Percentiles rank a stretch among this genome's conserved stretches.
phyloP scores from a whole-genome alignment of 2,329 filamentous ascomycete species.

The Lecanosticta acicola region DNA sequence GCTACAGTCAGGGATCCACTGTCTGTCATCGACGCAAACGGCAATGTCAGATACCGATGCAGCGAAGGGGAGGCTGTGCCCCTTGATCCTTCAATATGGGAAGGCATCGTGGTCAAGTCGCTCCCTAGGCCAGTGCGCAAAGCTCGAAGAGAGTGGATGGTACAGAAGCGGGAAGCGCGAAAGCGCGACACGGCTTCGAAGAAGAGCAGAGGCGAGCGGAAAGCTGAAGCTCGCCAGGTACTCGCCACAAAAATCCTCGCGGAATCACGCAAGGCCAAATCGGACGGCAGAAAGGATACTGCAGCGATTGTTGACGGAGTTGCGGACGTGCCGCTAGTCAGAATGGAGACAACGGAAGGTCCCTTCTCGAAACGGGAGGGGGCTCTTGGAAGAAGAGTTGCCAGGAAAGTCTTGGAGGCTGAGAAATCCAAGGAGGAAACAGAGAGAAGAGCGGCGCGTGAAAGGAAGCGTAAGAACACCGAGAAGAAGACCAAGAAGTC shows the following conservation, averaged over 20 bases:
- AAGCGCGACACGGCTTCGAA: background rate
- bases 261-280: slow-evolving; percentile 8
- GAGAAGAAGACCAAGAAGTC: background rate
- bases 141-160: slow-evolving; percentile 18
- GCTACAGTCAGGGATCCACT: slow-evolving; percentile 1
- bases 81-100: slow-evolving; percentile 19
- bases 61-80: slow-evolving; percentile 10
- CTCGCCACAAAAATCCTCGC: slow-evolving; percentile 10
- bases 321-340: slow-evolving; percentile 12
- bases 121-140: slow-evolving; percentile 20
- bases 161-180: slow-evolving; percentile 1
- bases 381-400: slow-evolving; percentile 13
- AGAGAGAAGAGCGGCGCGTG: slow-evolving; percentile 1
- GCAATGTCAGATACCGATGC: slow-evolving; percentile 13
- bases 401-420: slow-evolving; percentile 15
- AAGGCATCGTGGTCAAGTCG: slow-evolving; percentile 12
- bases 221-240: slow-evolving; percentile 10
- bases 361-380: slow-evolving; percentile 15
- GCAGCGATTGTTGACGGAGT: slow-evolving; percentile 8
- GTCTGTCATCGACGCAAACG: slow-evolving; percentile 12
- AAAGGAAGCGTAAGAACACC: background rate
- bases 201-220: slow-evolving; percentile 5
- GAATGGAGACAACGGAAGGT: slow-evolving; percentile 3
- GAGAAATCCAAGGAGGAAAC: slow-evolving; percentile 11
- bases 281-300: background rate